Percentiles rank a stretch among this genome's conserved stretches.
Conservation (phyloP, 495 filamentous ascomycete species). For the Hyaloscypha hepaticicola region DNA sequence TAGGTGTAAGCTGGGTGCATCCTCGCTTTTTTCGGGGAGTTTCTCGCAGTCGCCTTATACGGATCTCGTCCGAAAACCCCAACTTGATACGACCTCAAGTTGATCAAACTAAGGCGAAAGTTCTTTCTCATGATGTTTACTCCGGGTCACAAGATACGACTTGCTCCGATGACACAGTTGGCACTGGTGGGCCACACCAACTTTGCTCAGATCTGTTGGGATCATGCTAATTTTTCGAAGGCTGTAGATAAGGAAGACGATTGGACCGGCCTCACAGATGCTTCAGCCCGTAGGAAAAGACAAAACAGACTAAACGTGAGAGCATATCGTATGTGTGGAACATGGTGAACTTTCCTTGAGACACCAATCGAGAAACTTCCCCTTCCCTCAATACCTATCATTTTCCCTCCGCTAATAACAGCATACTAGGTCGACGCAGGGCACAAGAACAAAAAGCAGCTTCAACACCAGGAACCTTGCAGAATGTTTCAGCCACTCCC, state of each 20-base stretch:
- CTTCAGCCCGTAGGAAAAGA: slow-evolving; percentile 28
- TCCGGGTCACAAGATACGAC: background rate
- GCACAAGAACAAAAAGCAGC: slow-evolving; percentile 9
- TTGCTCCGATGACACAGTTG: background rate
- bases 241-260: slow-evolving; percentile 37
- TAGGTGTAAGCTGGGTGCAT: slow-evolving; percentile 12
- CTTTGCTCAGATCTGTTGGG: background rate
- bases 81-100: no score
- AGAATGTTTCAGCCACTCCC: slow-evolving; percentile 15
- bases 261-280: slow-evolving; percentile 44
- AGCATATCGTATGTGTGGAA: slow-evolving; percentile 39
- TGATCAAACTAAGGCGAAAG: background rate
- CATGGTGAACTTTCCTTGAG: background rate
- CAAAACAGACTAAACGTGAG: slow-evolving; percentile 45
- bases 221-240: background rate
- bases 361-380: no score
- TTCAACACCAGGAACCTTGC: no score
- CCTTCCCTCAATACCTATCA: no score
- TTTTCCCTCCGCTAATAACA: no score
- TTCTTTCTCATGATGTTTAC: background rate
- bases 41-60: no score
- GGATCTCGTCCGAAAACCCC: no score
- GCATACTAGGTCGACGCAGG: background rate
- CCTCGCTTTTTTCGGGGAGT: no score
- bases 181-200: background rate